phyloP scores from a whole-genome alignment of 129 eudicot species.

The Rutidosis leptorrhynchoides region DNA sequence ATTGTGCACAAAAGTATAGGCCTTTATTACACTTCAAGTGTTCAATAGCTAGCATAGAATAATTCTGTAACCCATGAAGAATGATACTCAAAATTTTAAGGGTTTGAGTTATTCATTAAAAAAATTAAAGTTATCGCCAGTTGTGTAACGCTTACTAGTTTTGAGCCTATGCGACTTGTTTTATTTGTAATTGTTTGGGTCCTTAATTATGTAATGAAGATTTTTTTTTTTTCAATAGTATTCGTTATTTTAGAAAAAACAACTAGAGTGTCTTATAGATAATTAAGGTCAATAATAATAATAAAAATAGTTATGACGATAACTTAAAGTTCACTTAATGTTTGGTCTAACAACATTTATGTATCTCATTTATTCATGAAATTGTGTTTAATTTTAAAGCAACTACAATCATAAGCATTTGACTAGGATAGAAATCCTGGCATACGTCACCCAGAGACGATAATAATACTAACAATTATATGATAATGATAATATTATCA shows the following conservation, averaged over 20 bases:
- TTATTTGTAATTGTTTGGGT: too few species aligned
- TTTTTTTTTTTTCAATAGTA: too few species aligned
- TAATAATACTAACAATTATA: not conserved
- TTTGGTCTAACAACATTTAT: constrained; percentile 2
- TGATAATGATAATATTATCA: not conserved
- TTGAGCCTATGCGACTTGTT: too few species aligned
- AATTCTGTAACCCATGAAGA: constrained; percentile 21
- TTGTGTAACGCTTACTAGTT: too few species aligned
- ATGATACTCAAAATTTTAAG: too few species aligned
- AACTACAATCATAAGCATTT: not conserved
- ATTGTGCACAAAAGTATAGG: constrained; percentile 11
- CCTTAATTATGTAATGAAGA: too few species aligned
- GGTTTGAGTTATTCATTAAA: too few species aligned
- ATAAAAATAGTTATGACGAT: not conserved
- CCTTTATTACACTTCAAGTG: constrained; percentile 18
- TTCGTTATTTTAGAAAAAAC: too few species aligned
- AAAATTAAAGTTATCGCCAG: too few species aligned
- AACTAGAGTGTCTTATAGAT: not conserved
- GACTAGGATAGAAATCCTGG: not conserved
- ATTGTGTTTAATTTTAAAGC: not conserved
- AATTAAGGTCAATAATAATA: not conserved
- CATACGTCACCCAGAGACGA: not conserved
- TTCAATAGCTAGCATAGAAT: not conserved
- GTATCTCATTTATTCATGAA: not conserved
- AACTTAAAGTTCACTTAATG: not conserved